These are phyloP conservation scores for Metschnikowia aberdeeniae DNA, from an alignment of 805 yeast species.

Conservation along the genomic window DNA sequence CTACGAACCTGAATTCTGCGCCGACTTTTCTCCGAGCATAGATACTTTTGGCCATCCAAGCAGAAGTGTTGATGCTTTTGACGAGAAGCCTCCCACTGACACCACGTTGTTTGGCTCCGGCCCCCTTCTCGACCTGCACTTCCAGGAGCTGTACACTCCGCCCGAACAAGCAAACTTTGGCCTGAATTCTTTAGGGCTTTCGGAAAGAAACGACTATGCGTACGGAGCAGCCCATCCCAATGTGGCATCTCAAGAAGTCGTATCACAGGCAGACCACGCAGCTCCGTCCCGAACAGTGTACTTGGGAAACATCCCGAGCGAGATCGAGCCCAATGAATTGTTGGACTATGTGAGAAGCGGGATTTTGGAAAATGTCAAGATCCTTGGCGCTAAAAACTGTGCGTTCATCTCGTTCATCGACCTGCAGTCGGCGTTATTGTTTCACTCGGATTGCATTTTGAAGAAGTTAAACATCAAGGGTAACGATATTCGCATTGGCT, in stretches of 20 bases:
- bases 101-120: background rate
- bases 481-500: slow-evolving; percentile 81
- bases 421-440: slow-evolving; percentile 80
- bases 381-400: slow-evolving; percentile 81
- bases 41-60: background rate
- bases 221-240: background rate
- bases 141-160: background rate
- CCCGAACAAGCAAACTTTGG: slow-evolving; percentile 1
- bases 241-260: background rate
- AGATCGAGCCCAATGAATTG: slow-evolving; percentile 73
- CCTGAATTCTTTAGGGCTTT: background rate
- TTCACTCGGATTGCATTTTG: slow-evolving; percentile 89
- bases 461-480: slow-evolving; percentile 77
- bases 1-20: background rate
- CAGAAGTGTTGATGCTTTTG: background rate
- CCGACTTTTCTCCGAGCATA: background rate
- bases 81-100: background rate
- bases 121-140: background rate
- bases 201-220: background rate
- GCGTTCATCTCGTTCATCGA: slow-evolving; percentile 89
- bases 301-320: slow-evolving; percentile 83
- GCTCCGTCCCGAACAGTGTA: slow-evolving; percentile 85
- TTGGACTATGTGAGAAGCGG: slow-evolving; percentile 91
- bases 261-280: slow-evolving; percentile 4
- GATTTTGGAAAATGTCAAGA: slow-evolving; percentile 71